Evolutionary conservation across 1,139 yeast genomes (phyloP), one percentile per base, ranked within the genome.

Genomic region (Pichia sp.): DNA sequence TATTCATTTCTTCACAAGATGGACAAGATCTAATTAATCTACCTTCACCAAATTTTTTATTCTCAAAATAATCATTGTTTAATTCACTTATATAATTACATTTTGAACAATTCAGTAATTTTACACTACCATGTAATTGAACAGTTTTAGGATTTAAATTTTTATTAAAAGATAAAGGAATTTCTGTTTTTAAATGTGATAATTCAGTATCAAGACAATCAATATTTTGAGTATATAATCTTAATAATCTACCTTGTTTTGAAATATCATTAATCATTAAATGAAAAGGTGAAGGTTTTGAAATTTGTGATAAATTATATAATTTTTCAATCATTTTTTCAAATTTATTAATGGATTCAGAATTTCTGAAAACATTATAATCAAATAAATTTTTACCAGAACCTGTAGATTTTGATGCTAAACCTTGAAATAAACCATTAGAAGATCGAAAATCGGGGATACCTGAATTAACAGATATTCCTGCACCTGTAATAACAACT

Each of bases 381-480:
- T 86, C 95, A 57, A 87, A 86, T 48, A 86, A 66, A 38, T 82
- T 88, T 58, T 83, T 86, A 8, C 95, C 95, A 24, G 78, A 76
- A 4, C 78, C 69, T 3, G 47, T 48, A 0, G 52, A 31, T 31
- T 55, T 55, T 2, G 59, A 42, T 5, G 61, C 50, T 21, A 83
- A 73, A 40, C 80, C 70, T 47, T 80, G 76, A 59, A 86, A 86
- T 33, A 86, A 65, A 3, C 95, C 95, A 50, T 79, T 76, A 13
- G 80, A 68, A 0, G 95, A 84, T 48, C 96, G 66, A 57, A 87
- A 87, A 59, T 87, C 96, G 2, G 95, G 95, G 32, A 87, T 86
- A 3, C 96, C 96, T 0, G 94, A 87, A 33, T 84, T 84, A 44
- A 89, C 91, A 22, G 95, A 84, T 25, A 85, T 78, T 4, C 96